Base-by-base conservation (phyloP, 371 early-diverging fungal genomes). In the Lichtheimia hyalospora region DNA sequence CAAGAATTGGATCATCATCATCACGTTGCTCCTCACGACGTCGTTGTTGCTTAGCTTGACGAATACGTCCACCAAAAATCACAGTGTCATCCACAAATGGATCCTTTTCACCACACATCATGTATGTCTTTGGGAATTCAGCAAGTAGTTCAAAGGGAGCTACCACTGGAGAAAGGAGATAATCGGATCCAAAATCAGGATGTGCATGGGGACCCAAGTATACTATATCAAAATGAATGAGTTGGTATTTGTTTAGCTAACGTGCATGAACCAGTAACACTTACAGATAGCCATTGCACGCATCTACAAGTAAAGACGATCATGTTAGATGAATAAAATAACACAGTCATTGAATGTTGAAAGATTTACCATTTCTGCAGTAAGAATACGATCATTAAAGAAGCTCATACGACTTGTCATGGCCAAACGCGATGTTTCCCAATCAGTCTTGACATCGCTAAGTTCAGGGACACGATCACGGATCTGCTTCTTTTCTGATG, bases 31-130 rank as follows among this genome's bases (percentile, higher is more conserved):
- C 34, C 34, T 57, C 14, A 8, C 44, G 64, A 34, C 61, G 49
- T 7, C 61, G 73, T 16, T 60, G 52, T 8, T 77, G 71, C 64
- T 89, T 90, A 27, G 95, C 94, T 34, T 88, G 85, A 48, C 96
- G 88, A 40, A 96, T 74, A 13, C 95, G 86, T 6, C 90, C 94
- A 15, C 94, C 95, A 69, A 97, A 90, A 20, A 96, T 79, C 14
- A 97, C 89, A 1, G 96, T 92, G 69, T 98, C 98, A 70, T 98
- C 98, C 1, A 96, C 93, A 21, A 98, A 81, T 0, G 98, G 98
- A 71, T 98, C 98, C 61, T 91, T 92, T 64, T 97, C 97, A 52
- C 98, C 98, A 60, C 92, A 91, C 43, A 97, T 82, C 66, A 97
- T 84, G 66, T 90, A 96, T 0, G 91, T 90, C 16, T 89, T 88